These are phyloP conservation scores for Heliamphora exappendiculata DNA, from an alignment of 148 eudicot genomes.

Conservation along the genomic window DNA sequence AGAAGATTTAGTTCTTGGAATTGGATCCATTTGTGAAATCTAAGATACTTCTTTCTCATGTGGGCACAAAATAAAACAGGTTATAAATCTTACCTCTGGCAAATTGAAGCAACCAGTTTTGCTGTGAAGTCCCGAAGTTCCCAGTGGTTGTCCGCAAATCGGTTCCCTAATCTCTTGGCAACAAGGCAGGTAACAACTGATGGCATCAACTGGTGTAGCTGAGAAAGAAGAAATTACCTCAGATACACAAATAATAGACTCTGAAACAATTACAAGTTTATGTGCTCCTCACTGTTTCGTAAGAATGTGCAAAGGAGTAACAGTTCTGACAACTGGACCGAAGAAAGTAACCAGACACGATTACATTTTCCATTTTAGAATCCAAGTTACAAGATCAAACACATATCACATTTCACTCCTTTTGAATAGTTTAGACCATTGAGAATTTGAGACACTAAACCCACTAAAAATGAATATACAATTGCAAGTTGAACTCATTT, in stretches of 20 bases:
- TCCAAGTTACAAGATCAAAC: neutral
- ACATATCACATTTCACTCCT: no score
- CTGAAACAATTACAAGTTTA: neutral
- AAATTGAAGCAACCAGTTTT: constrained; percentile 64
- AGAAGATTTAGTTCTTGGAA: neutral
- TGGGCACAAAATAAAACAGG: neutral
- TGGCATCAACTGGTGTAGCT: constrained; percentile 83
- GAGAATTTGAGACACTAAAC: neutral
- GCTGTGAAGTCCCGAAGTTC: constrained; percentile 71
- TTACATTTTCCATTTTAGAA: neutral
- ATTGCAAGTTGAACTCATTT: neutral
- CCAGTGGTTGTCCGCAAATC: constrained; percentile 73
- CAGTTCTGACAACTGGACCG: neutral
- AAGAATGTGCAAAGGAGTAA: neutral
- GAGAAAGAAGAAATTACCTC: constrained; percentile 10
- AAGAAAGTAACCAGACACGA: neutral
- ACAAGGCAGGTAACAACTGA: constrained; percentile 70
- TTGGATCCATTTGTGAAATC: neutral
- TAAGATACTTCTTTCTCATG: neutral
- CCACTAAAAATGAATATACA: neutral
- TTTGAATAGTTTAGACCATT: neutral
- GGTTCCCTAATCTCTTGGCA: constrained; percentile 60
- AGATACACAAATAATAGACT: neutral
- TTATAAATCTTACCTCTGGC: constrained; percentile 45
- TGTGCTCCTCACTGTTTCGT: neutral